phyloP scores from a whole-genome alignment of 2,329 filamentous ascomycete species.

The Venturia asperata region DNA sequence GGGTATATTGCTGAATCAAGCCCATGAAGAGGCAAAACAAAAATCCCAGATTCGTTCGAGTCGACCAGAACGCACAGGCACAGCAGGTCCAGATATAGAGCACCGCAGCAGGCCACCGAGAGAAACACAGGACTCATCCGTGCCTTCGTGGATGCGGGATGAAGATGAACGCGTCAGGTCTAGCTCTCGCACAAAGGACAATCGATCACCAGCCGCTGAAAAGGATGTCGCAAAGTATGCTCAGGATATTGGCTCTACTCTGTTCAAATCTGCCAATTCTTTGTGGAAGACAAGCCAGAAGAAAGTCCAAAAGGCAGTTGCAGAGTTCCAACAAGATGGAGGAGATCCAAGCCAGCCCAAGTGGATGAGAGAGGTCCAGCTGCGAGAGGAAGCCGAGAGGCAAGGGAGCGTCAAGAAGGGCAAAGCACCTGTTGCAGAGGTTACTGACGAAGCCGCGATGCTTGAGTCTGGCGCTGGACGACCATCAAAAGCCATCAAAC shows the following conservation, averaged over 20 bases:
- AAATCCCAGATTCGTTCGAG: constrained; percentile 45
- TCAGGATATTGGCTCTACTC: constrained; percentile 69
- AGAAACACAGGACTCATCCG: constrained; percentile 28
- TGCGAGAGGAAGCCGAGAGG: constrained; percentile 23
- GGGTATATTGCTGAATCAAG: constrained; percentile 83
- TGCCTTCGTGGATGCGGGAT: constrained; percentile 58
- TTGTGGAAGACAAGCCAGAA: constrained; percentile 94
- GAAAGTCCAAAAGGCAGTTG: constrained; percentile 83
- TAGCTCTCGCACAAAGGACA: constrained; percentile 45
- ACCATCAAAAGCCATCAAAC: constrained; percentile 38
- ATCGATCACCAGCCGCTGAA: constrained; percentile 52
- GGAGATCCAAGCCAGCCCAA: constrained; percentile 75
- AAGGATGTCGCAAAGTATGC: constrained; percentile 75
- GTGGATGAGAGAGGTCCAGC: constrained; percentile 79
- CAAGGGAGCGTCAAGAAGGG: constrained; percentile 20
- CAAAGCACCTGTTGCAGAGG: constrained; percentile 25
- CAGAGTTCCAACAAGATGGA: constrained; percentile 65
- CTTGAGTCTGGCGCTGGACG: constrained; percentile 60
- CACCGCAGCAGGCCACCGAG: constrained; percentile 20
- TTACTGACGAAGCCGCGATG: constrained; percentile 61
- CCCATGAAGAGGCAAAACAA: constrained; percentile 73
- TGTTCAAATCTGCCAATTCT: constrained; percentile 91
- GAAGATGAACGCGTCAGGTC: constrained; percentile 46
- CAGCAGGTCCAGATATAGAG: background rate
- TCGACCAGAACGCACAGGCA: background rate